Evolutionary conservation across 2,329 filamentous ascomycete genomes (phyloP).

Genomic region (Penicillium fuscoglaucum): DNA sequence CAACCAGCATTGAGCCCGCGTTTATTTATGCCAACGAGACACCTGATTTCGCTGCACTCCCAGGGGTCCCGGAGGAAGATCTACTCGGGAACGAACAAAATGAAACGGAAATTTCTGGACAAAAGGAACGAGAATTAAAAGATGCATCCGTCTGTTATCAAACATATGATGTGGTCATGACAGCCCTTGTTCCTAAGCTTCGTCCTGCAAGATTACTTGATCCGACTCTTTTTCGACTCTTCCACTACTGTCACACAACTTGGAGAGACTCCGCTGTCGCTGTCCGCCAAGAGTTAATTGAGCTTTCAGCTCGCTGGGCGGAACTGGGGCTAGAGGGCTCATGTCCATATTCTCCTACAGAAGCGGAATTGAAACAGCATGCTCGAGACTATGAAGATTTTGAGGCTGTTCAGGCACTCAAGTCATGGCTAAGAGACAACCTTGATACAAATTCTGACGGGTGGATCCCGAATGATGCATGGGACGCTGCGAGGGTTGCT

Average conservation of each 20-base stretch:
- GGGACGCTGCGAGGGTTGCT: slow-evolving; percentile 29
- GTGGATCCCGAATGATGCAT: slow-evolving; percentile 36
- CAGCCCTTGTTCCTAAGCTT: slow-evolving; percentile 26
- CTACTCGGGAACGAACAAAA: slow-evolving; percentile 16
- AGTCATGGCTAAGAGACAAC: slow-evolving; percentile 27
- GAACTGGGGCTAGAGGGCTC: slow-evolving; percentile 26
- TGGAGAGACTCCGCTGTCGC: slow-evolving; percentile 30
- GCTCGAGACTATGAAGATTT: slow-evolving; percentile 34
- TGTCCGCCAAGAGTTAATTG: slow-evolving; percentile 34
- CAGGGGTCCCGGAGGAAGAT: slow-evolving; percentile 12
- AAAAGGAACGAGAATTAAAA: slow-evolving; percentile 22
- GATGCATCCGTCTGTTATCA: slow-evolving; percentile 32
- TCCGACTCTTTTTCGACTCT: slow-evolving; percentile 32
- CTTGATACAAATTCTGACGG: slow-evolving; percentile 35
- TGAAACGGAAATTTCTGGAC: background rate
- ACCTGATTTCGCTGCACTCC: slow-evolving; percentile 32
- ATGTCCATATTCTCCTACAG: slow-evolving; percentile 29
- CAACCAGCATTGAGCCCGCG: slow-evolving; percentile 32
- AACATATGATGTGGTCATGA: slow-evolving; percentile 32
- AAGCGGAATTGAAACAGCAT: slow-evolving; percentile 29
- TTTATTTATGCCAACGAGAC: slow-evolving; percentile 33
- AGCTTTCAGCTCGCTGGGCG: slow-evolving; percentile 29
- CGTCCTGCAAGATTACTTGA: slow-evolving; percentile 29
- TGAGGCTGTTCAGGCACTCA: slow-evolving; percentile 31
- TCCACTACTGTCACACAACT: slow-evolving; percentile 33